These are phyloP conservation scores for Sporothrix pseudoabietina DNA, from an alignment of 2,329 filamentous ascomycete species.

Conservation along the genomic window DNA sequence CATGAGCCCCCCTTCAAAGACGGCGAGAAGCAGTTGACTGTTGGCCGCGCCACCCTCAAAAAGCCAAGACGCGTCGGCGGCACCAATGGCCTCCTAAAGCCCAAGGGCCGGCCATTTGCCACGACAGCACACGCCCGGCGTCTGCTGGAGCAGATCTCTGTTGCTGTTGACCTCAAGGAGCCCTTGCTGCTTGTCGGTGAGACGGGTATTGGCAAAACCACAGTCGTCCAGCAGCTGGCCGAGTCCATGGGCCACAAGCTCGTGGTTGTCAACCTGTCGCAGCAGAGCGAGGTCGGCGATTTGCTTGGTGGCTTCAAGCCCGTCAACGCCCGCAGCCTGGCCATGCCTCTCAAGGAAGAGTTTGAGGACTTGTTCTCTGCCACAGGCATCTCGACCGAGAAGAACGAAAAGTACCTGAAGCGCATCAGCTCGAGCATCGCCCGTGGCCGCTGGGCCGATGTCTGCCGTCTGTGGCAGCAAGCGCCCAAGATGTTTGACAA, in stretches of 20 bases:
- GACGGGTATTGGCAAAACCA: slow-evolving; percentile 98
- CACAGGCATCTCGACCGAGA: slow-evolving; percentile 81
- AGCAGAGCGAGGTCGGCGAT: slow-evolving; percentile 97
- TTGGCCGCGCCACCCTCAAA: slow-evolving; percentile 67
- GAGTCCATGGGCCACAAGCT: slow-evolving; percentile 82
- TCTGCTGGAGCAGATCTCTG: slow-evolving; percentile 84
- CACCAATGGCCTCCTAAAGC: slow-evolving; percentile 42
- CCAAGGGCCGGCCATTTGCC: slow-evolving; percentile 70
- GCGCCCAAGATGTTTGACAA: slow-evolving; percentile 84
- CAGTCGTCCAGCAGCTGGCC: slow-evolving; percentile 89
- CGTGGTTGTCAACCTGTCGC: slow-evolving; percentile 91
- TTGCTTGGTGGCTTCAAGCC: slow-evolving; percentile 95
- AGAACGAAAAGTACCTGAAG: slow-evolving; percentile 84
- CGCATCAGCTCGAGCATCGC: slow-evolving; percentile 77
- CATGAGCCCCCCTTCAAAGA: slow-evolving; percentile 72
- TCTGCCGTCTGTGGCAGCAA: slow-evolving; percentile 84
- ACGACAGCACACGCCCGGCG: slow-evolving; percentile 83
- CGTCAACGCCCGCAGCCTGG: slow-evolving; percentile 83
- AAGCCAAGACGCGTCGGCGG: slow-evolving; percentile 53
- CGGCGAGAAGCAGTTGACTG: slow-evolving; percentile 57
- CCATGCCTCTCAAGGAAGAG: slow-evolving; percentile 87
- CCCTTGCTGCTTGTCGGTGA: slow-evolving; percentile 95
- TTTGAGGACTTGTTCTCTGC: slow-evolving; percentile 87
- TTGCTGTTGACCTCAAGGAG: slow-evolving; percentile 80
- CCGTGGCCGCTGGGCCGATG: slow-evolving; percentile 82